Base-by-base conservation (phyloP, 192 early-diverging fungal genomes). In the Coemansia javaensis region DNA sequence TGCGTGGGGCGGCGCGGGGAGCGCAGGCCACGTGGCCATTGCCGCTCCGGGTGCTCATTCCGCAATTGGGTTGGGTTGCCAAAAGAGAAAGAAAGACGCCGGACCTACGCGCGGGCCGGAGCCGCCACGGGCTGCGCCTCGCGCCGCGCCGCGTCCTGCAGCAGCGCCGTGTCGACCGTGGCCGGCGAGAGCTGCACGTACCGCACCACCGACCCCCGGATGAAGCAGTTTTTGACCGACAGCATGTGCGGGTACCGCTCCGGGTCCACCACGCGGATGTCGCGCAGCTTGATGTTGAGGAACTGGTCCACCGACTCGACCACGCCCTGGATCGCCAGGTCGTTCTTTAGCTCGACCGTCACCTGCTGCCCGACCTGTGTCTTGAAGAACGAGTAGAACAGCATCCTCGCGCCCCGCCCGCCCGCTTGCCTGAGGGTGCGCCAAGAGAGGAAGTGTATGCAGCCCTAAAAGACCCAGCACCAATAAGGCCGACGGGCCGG, bases 311-410 rank as follows among this genome's bases (percentile, higher is more conserved):
- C 97, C 2, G 95, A 98, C 20, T 94, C 89, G 21, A 99, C 77
- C 20, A 83, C 86, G 12, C 97, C 97, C 24, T 77, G 82, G 38
- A 99, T 93, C 14, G 86, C 81, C 47, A 99, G 63, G 75, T 99
- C 97, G 58, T 99, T 99, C 78, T 99, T 99, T 52, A 99, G 82
- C 77, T 99, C 97, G 8, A 99, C 87, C 7, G 90, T 94, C 15
- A 99, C 94, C 44, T 83, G 72, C 57, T 96, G 87, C 9, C 93
- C 94, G 18, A 99, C 89, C 17, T 97, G 82, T 1, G 95, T 99
- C 71, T 99, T 99, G 82, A 99, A 99, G 60, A 99, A 97, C 24
- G 94, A 97, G 68, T 98, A 99, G 56, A 99, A 99, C n/a, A 99
- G 78, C 94, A 94, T 65, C 16, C 10, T 46, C 10, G 23, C 20